Evolutionary conservation across 83 land plant species (phyloP).

Genomic region (Picea abies): DNA sequence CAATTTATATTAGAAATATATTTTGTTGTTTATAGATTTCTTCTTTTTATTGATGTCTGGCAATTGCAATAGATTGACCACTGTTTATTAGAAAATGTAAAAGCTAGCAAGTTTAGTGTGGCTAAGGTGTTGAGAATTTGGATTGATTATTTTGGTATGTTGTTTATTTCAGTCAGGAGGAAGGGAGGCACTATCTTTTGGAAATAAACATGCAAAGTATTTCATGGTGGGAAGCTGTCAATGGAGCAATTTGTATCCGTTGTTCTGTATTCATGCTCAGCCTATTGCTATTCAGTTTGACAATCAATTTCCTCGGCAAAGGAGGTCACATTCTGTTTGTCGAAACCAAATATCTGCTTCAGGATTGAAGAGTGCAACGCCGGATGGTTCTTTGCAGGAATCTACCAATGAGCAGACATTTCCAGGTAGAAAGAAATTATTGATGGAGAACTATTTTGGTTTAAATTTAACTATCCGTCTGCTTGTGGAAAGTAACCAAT

Average conservation of each 20-base stretch:
- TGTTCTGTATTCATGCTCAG: neutral
- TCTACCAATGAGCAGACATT: constrained; percentile 1
- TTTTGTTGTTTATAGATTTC: no score
- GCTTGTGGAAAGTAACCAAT: neutral
- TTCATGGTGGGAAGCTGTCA: neutral
- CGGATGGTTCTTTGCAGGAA: neutral
- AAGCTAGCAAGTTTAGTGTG: neutral
- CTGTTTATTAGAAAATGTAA: neutral
- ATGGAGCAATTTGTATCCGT: neutral
- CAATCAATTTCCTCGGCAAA: neutral
- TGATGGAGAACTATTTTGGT: neutral
- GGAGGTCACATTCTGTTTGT: neutral
- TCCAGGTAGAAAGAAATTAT: neutral
- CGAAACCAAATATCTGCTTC: neutral
- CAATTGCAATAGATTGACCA: neutral
- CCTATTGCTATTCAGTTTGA: neutral
- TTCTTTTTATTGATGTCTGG: no score
- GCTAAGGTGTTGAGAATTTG: neutral
- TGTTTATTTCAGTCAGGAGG: constrained; percentile 8
- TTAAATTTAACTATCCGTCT: neutral
- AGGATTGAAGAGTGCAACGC: neutral
- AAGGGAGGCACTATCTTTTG: neutral
- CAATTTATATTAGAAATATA: no score
- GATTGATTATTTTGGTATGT: neutral
- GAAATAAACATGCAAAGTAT: neutral